Evolutionary conservation across 2,329 filamentous ascomycete species (phyloP).

Genomic region (Colletotrichum echinochloae): DNA sequence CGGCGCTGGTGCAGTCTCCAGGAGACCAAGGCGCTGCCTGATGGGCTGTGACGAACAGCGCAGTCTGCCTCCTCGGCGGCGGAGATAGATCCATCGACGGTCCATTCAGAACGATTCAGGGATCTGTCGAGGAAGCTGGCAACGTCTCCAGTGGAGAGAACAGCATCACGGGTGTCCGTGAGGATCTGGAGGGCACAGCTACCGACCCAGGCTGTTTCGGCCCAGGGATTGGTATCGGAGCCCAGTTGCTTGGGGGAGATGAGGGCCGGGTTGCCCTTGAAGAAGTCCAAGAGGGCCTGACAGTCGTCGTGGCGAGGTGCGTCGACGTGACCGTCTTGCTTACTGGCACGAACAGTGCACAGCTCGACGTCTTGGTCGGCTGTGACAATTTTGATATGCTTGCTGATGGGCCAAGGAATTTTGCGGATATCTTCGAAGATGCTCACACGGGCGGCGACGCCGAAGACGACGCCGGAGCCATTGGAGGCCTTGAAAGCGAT

Average conservation of each 20-base stretch:
- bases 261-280: neutral
- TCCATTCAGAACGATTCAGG: constrained; percentile 17
- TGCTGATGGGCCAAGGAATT: neutral
- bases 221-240: constrained; percentile 15
- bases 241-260: constrained; percentile 21
- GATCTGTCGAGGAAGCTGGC: constrained; percentile 18
- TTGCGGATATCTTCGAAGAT: neutral
- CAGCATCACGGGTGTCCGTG: constrained; percentile 12
- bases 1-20: constrained; percentile 25
- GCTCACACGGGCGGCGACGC: constrained; percentile 20
- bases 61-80: constrained; percentile 26
- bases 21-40: constrained; percentile 7
- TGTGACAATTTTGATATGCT: constrained; percentile 12
- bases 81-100: neutral
- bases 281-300: constrained; percentile 27
- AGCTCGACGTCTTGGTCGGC: constrained; percentile 8
- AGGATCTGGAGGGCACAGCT: constrained; percentile 25
- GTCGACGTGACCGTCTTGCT: neutral
- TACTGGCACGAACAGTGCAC: constrained; percentile 16
- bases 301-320: constrained; percentile 30
- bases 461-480: constrained; percentile 17
- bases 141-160: constrained; percentile 27
- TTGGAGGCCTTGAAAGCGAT: constrained; percentile 31
- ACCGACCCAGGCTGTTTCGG: constrained; percentile 28
- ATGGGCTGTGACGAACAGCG: constrained; percentile 2